Evolutionary conservation across 257 asterid genomes (phyloP).

Genomic region (Solanum rostratum): DNA sequence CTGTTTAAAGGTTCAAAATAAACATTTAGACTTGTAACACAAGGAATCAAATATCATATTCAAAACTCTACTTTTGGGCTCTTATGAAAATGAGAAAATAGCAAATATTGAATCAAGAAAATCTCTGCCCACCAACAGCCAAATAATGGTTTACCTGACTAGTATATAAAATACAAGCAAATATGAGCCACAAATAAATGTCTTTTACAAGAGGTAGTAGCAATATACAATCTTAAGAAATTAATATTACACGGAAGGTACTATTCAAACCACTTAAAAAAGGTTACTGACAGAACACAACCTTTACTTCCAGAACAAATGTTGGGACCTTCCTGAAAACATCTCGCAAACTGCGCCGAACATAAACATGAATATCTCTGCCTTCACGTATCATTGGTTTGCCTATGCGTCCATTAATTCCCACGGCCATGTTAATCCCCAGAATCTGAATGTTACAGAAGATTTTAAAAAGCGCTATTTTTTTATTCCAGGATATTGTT

Average conservation of each 20-base stretch:
- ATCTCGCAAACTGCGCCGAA: constrained; percentile 93
- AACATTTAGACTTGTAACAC: not conserved
- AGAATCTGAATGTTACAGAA: constrained; percentile 43
- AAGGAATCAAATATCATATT: not conserved
- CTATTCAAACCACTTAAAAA: not conserved
- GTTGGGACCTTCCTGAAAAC: constrained; percentile 94
- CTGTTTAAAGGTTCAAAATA: constrained; percentile 30
- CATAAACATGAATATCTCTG: constrained; percentile 71
- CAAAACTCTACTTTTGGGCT: not conserved
- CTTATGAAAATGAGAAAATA: not conserved
- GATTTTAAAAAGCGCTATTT: constrained; percentile 1
- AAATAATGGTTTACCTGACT: not conserved
- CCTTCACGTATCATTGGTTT: constrained; percentile 94
- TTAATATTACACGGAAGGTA: constrained; percentile 5
- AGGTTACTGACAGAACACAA: constrained; percentile 12
- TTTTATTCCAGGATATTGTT: not conserved
- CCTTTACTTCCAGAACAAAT: constrained; percentile 76
- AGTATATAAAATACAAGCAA: not conserved
- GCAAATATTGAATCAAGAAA: not conserved
- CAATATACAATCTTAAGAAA: not conserved
- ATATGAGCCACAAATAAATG: not conserved
- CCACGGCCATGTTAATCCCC: constrained; percentile 92
- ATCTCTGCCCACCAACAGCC: not conserved
- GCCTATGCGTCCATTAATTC: constrained; percentile 70
- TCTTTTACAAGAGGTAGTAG: not conserved